These are phyloP conservation scores for Venturia effusa DNA, from an alignment of 2,329 filamentous ascomycete genomes.

Conservation along the genomic window DNA sequence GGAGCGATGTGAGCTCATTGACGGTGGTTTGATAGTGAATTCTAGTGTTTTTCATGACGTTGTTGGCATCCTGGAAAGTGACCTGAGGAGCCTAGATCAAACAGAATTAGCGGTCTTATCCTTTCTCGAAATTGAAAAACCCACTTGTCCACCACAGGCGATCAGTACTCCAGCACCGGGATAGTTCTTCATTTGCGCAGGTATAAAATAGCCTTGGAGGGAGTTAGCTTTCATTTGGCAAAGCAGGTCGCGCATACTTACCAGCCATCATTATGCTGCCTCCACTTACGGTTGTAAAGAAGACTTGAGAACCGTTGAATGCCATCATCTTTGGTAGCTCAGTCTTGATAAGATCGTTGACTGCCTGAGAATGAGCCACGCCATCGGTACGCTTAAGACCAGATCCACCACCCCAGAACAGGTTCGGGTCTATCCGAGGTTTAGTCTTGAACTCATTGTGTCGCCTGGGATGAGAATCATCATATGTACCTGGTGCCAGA, in stretches of 20 bases:
- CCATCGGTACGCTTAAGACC: slow-evolving; percentile 45
- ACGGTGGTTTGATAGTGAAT: slow-evolving; percentile 41
- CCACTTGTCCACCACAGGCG: slow-evolving; percentile 39
- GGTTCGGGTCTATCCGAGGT: slow-evolving; percentile 29
- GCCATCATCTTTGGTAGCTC: slow-evolving; percentile 43
- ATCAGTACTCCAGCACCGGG: slow-evolving; percentile 42
- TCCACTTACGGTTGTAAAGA: slow-evolving; percentile 48
- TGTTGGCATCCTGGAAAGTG: slow-evolving; percentile 31
- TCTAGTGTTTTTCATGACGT: slow-evolving; percentile 34
- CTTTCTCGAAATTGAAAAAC: neutral
- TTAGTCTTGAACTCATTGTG: neutral
- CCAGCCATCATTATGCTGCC: slow-evolving; percentile 40
- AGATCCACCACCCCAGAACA: slow-evolving; percentile 47
- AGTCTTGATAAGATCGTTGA: slow-evolving; percentile 40
- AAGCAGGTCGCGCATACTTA: neutral
- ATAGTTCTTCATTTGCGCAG: slow-evolving; percentile 42
- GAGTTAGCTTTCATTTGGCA: slow-evolving; percentile 17
- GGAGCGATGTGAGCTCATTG: slow-evolving; percentile 37
- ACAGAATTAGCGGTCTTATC: neutral
- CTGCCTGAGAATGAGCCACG: slow-evolving; percentile 44
- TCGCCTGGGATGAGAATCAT: neutral
- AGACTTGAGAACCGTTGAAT: slow-evolving; percentile 42
- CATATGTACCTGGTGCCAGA: slow-evolving; percentile 33
- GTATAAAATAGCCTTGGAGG: slow-evolving; percentile 32
- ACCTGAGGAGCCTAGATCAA: slow-evolving; percentile 39